Evolutionary conservation across 2,329 filamentous ascomycete genomes (phyloP), one percentile per base, ranked within the genome.

Genomic region (Elsinoe perseae): DNA sequence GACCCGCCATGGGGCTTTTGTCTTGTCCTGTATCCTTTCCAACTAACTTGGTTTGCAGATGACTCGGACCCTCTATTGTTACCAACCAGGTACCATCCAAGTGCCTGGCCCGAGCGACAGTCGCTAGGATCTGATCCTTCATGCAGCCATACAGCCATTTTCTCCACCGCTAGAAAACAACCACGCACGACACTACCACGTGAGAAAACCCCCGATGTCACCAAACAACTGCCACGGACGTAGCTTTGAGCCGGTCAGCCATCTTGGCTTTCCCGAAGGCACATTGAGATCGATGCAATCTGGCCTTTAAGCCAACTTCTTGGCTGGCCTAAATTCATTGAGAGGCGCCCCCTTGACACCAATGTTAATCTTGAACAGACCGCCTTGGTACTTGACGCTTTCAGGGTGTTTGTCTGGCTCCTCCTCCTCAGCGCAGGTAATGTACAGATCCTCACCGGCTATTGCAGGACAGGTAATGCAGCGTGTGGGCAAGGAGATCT

Each of bases 391-490:
- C 69, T 77, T 77, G 64, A 77, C 77, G 64, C 83, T 85, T 66
- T 79, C 74, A 4, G 81, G 80, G 61, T 82, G 78, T 58, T 80
- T 76, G 44, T 84, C 83, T 44, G 84, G 81, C 7, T 79, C 78
- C 60, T 82, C 78, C 59, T 87, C 83, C 66, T 85, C 83, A 4
- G 89, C 89, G 56, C 82, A 87, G 18, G 90, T 95, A 66, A 95
- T 86, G 70, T 86, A 86, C 57, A 96, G 75, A 65, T 82, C 76
- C 9, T 78, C 80, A 7, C 87, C 90, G 32, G 84, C 83, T 68
- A 96, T 92, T 60, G 85, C 83, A 18, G 86, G 82, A 71, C 90
- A 95, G 6, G 89, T 93, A 61, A 89, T 81, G 70, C 89, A 87
- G 59, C 79, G 78, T 10, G 90, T 95, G 3, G 90, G 89, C 61